phyloP scores from a whole-genome alignment of 2,329 filamentous ascomycete species.

The Hymenoscyphus infarciens region DNA sequence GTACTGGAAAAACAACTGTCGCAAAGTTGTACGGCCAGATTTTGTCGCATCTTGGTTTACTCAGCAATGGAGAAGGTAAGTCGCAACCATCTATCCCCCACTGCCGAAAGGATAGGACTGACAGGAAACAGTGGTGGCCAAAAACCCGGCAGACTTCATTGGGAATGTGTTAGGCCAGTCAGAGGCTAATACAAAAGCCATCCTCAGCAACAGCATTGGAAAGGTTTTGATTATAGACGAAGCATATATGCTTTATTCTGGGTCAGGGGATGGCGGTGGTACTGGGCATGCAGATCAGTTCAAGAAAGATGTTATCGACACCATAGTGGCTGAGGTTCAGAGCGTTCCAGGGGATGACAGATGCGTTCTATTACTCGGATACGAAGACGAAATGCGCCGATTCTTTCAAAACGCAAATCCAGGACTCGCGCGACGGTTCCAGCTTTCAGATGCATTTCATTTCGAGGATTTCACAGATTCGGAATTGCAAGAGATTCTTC shows the following conservation, averaged over 20 bases:
- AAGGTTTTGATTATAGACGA: constrained; percentile 82
- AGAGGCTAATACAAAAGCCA: constrained; percentile 68
- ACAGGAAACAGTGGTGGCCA: constrained; percentile 54
- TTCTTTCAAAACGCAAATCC: constrained; percentile 76
- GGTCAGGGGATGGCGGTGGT: constrained; percentile 27
- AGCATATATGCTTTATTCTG: constrained; percentile 62
- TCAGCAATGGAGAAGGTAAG: constrained; percentile 65
- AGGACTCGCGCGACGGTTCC: constrained; percentile 64
- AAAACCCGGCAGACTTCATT: constrained; percentile 72
- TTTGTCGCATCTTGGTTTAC: constrained; percentile 61
- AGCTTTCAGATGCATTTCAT: constrained; percentile 56
- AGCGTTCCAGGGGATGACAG: constrained; percentile 66
- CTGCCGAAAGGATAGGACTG: no score
- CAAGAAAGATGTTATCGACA: constrained; percentile 63
- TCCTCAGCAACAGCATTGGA: constrained; percentile 61
- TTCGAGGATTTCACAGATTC: constrained; percentile 65
- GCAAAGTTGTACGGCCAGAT: constrained; percentile 70
- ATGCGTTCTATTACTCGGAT: constrained; percentile 69
- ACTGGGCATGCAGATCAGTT: constrained; percentile 45
- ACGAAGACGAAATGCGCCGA: constrained; percentile 63
- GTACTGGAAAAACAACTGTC: constrained; percentile 74
- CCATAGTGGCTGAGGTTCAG: constrained; percentile 72
- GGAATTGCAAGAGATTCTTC: constrained; percentile 57
- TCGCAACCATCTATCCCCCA: no score
- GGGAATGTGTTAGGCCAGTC: constrained; percentile 61